Percentiles rank a stretch among this genome's conserved stretches.
Evolutionary conservation across 208 protist genomes (phyloP).

Genomic region (Vickermania spadyakhi): DNA sequence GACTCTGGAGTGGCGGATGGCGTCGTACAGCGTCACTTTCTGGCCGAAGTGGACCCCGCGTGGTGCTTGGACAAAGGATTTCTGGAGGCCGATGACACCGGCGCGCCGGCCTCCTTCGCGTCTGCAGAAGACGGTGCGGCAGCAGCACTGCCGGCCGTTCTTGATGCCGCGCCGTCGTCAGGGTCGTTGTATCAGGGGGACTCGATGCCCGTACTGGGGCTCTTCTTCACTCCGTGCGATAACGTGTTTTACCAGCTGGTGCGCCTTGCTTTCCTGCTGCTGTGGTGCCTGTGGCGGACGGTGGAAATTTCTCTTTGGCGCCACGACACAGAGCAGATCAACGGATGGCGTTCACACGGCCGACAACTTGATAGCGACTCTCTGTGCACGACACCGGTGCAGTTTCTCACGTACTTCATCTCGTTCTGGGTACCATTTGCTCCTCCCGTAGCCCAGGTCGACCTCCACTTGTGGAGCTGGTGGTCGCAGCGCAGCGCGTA

Average conservation of each 20-base stretch:
- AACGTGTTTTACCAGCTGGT: background rate
- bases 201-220: slow-evolving; percentile 1
- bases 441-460: slow-evolving; percentile 20
- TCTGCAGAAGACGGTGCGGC: background rate
- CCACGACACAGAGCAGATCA: background rate
- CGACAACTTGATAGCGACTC: background rate
- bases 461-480: slow-evolving; percentile 36
- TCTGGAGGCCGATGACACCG: slow-evolving; percentile 9
- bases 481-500: slow-evolving; percentile 14
- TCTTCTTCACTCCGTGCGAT: slow-evolving; percentile 7
- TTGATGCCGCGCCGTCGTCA: background rate
- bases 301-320: background rate
- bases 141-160: background rate
- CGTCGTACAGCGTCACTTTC: background rate
- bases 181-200: background rate
- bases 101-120: background rate
- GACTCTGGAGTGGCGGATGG: slow-evolving; percentile 5
- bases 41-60: slow-evolving; percentile 18
- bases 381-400: background rate
- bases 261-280: background rate
- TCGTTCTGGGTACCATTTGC: slow-evolving; percentile 19
- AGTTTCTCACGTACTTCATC: background rate
- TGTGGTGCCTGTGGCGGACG: background rate
- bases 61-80: slow-evolving; percentile 46
- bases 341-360: background rate